Evolutionary conservation across 2,329 filamentous ascomycete species (phyloP).

Genomic region (Daldinia eschscholtzii): DNA sequence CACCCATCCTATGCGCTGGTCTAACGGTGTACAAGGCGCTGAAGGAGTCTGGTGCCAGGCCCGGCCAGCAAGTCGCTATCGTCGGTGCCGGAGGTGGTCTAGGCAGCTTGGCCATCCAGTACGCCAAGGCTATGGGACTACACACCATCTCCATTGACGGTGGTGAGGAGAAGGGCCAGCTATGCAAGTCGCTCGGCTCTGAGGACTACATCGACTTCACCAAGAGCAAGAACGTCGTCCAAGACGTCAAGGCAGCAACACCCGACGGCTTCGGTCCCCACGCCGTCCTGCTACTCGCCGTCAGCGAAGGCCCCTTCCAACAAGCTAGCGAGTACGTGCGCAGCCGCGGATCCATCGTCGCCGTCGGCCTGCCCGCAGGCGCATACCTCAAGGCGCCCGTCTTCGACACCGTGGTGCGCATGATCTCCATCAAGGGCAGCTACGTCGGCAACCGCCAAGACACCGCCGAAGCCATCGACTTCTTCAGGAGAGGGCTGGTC

Average conservation of each 20-base stretch:
- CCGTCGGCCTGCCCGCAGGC: conserved; percentile 87
- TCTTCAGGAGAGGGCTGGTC: conserved; percentile 86
- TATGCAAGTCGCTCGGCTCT: conserved; percentile 79
- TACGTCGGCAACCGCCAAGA: conserved; percentile 96
- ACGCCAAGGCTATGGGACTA: conserved; percentile 91
- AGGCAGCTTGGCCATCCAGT: conserved; percentile 82
- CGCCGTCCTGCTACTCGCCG: conserved; percentile 87
- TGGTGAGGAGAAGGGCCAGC: conserved; percentile 81
- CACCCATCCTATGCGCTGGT: conserved; percentile 86
- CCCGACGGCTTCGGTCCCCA: conserved; percentile 86
- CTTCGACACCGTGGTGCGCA: conserved; percentile 86
- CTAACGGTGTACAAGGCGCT: conserved; percentile 93
- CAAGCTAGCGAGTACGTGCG: conserved; percentile 92
- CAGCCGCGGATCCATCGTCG: conserved; percentile 83
- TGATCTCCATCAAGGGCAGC: conserved; percentile 92
- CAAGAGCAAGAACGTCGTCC: conserved; percentile 80
- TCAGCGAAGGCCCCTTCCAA: conserved; percentile 92
- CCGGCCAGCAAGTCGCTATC: conserved; percentile 84
- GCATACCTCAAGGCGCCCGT: conserved; percentile 86
- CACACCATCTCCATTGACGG: conserved; percentile 84
- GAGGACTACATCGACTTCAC: conserved; percentile 83
- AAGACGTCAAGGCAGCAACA: conserved; percentile 85
- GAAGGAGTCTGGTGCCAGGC: conserved; percentile 81
- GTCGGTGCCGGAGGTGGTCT: conserved; percentile 89
- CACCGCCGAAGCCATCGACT: conserved; percentile 88